Conservation (phyloP, 371 early-diverging fungal species). For the Gilbertella persicaria region DNA sequence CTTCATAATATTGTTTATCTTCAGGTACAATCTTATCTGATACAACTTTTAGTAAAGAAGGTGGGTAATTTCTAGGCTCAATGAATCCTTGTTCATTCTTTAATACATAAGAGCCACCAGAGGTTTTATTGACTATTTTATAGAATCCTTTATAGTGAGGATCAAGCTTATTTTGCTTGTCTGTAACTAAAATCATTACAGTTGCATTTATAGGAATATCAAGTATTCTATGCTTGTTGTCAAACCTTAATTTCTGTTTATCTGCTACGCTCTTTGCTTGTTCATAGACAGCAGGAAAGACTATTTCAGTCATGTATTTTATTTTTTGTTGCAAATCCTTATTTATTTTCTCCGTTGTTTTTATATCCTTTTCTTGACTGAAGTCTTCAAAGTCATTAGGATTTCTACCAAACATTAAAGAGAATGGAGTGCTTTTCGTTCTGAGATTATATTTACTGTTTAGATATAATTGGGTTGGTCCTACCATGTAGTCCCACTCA, state of each 20-base stretch:
- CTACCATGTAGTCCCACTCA: conserved; percentile 27
- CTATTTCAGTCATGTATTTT: not conserved
- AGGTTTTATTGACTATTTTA: not conserved
- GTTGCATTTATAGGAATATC: not conserved
- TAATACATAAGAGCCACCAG: not conserved
- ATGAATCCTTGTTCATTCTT: not conserved
- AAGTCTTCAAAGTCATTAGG: conserved; percentile 14
- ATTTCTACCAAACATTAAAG: conserved; percentile 15
- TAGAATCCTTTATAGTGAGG: not conserved
- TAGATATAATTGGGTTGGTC: conserved; percentile 21
- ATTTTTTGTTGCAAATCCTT: not conserved
- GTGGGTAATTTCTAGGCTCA: not conserved
- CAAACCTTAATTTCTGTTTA: not conserved
- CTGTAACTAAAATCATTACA: not conserved
- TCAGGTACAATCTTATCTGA: not conserved
- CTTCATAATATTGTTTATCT: not conserved
- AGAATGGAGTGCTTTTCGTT: conserved; percentile 13
- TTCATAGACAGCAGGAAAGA: not conserved
- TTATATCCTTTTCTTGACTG: not conserved
- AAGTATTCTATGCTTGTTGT: not conserved
- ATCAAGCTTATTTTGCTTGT: not conserved
- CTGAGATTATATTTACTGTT: conserved; percentile 8
- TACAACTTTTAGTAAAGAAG: not conserved
- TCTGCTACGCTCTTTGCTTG: not conserved
- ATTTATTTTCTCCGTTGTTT: not conserved